Conservation (phyloP, 371 early-diverging fungal species). For the Choanephora cucurbitarum region DNA sequence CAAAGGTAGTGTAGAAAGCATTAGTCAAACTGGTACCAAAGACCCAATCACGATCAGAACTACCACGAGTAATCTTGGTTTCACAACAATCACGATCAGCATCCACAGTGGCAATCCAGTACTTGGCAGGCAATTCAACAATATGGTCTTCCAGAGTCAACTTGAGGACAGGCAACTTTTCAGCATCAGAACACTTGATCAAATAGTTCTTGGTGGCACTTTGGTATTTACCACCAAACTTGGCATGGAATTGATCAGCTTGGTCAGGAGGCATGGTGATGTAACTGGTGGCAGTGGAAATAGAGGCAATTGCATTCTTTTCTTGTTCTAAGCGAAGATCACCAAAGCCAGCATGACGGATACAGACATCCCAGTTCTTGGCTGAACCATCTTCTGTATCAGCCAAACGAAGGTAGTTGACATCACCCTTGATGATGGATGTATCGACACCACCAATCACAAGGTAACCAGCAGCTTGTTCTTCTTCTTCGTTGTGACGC, state of each 20-base stretch:
- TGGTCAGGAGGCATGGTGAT: conserved; percentile 46
- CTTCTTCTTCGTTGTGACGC: conserved; percentile 13
- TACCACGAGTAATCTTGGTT: conserved; percentile 43
- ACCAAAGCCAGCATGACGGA: conserved; percentile 41
- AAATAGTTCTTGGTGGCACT: conserved; percentile 28
- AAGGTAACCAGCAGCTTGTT: conserved; percentile 40
- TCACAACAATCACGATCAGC: conserved; percentile 37
- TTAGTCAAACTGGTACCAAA: conserved; percentile 47
- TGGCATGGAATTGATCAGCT: conserved; percentile 44
- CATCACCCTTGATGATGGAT: conserved; percentile 36
- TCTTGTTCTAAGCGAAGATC: conserved; percentile 31
- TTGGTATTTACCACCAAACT: conserved; percentile 37
- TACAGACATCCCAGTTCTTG: conserved; percentile 48
- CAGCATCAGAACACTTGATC: conserved; percentile 41
- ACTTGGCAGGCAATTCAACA: conserved; percentile 42
- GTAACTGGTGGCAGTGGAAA: conserved; percentile 37
- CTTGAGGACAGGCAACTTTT: conserved; percentile 38
- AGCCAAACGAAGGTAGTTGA: conserved; percentile 38
- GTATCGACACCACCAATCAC: conserved; percentile 45
- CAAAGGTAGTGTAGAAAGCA: conserved; percentile 46
- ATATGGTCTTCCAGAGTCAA: conserved; percentile 39
- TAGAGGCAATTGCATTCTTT: conserved; percentile 38
- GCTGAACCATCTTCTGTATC: conserved; percentile 22
- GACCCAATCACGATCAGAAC: conserved; percentile 43
- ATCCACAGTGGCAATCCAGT: conserved; percentile 41